Evolutionary conservation across 805 yeast genomes (phyloP).

Genomic region (Candida wancherniae): DNA sequence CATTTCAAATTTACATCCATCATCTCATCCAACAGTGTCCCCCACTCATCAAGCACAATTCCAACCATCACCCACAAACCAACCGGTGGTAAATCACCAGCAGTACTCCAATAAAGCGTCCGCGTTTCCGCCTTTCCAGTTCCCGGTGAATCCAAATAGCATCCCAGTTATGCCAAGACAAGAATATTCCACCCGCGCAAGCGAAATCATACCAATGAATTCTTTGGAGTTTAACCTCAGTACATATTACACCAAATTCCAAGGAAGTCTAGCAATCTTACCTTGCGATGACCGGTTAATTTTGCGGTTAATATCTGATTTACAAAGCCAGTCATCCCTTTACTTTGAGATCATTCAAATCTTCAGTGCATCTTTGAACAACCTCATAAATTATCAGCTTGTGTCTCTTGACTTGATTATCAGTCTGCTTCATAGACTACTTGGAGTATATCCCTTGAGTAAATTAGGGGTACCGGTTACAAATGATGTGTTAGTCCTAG

Average conservation of each 20-base stretch:
- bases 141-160: no score
- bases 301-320: constrained; percentile 12
- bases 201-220: constrained; percentile 7
- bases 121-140: no score
- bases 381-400: constrained; percentile 33
- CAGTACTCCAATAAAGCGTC: constrained; percentile 1
- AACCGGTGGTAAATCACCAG: constrained; percentile 1
- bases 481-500: constrained; percentile 23
- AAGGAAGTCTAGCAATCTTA: constrained; percentile 42
- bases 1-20: no score
- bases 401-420: constrained; percentile 30
- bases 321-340: constrained; percentile 19
- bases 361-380: constrained; percentile 37
- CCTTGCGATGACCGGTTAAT: constrained; percentile 28
- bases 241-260: constrained; percentile 42
- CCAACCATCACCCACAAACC: no score
- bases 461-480: constrained; percentile 2
- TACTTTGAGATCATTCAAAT: constrained; percentile 34
- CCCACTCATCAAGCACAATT: no score
- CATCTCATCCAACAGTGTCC: no score
- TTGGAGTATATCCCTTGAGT: constrained; percentile 33
- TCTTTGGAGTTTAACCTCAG: constrained; percentile 10
- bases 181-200: no score
- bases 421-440: constrained; percentile 29
- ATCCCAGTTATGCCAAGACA: no score